A percentile compares a stretch with the other conserved stretches of the same genome.
Conservation (phyloP, 257 asterid genomes). For the Nicotiana attenuata region DNA sequence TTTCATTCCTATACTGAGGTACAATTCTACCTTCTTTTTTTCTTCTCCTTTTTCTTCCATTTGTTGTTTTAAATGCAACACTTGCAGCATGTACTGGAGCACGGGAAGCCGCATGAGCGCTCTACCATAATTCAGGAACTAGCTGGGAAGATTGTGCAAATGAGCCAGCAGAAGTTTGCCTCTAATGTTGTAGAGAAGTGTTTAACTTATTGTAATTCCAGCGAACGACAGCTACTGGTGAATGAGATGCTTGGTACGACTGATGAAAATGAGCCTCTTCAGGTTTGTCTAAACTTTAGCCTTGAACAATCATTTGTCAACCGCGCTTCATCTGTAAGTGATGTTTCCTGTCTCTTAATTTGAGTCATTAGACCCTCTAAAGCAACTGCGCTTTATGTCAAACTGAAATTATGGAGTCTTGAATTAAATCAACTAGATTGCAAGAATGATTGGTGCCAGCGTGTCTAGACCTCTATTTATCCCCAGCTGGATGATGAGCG, state of each 20-base stretch:
- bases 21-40: neutral
- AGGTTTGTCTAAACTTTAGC: slow-evolving; percentile 37
- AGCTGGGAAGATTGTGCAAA: slow-evolving; percentile 89
- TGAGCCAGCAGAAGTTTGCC: slow-evolving; percentile 99
- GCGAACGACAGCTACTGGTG: slow-evolving; percentile 74
- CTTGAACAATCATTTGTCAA: neutral
- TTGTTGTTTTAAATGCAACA: neutral
- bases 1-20: neutral
- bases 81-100: slow-evolving; percentile 75
- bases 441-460: neutral
- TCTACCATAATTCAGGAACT: slow-evolving; percentile 74
- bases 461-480: neutral
- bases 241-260: slow-evolving; percentile 98
- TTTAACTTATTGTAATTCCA: slow-evolving; percentile 73
- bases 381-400: neutral
- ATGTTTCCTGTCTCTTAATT: neutral
- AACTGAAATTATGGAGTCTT: neutral
- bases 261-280: slow-evolving; percentile 98
- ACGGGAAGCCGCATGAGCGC: slow-evolving; percentile 90
- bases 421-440: neutral
- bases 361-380: neutral
- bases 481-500: neutral
- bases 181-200: slow-evolving; percentile 97
- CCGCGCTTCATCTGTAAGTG: neutral
- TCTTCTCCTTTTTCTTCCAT: neutral